Evolutionary conservation across 176 grass and related monocot species (phyloP), one percentile per base, ranked within the genome.

Genomic region (Luzula sylvatica): DNA sequence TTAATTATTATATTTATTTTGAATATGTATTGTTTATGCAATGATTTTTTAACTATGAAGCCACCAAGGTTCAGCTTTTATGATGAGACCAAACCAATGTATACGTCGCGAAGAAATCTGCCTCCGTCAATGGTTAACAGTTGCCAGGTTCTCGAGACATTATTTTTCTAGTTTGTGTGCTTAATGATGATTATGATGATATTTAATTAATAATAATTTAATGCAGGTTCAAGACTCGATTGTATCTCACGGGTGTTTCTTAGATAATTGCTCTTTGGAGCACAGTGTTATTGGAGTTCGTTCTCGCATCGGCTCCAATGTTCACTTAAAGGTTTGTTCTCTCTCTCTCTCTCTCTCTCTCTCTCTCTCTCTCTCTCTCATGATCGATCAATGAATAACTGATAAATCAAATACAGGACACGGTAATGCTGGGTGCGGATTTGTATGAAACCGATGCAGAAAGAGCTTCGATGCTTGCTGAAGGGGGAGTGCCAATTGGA

Each of bases 31-130:
- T 69, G 20, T 58, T 25, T 18, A 18, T 32, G 5, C 20, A 8
- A 44, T 64, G 24, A 53, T 49, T 42, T 66, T 41, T n/a, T n/a
- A n/a, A n/a, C n/a, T n/a, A n/a, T n/a, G 38, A 69, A 96, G 90
- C 84, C 90, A 67, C 71, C 90, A 60, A 66, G 50, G 51, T 88
- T 95, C 67, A 96, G 84, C 55, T 96, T 96, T 58, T 88, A 95
- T 42, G 84, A 89, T 52, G 81, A 74, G 58, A 49, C 56, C 24
- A 84, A 89, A 72, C 80, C 90, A 59, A 89, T 82, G 77, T 88
- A 85, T 54, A 89, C 83, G 52, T 88, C 80, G 50, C 58, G 73
- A 20, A 78, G 83, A 85, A 88, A 88, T 67, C 67, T 95, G 24
- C 89, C 83, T 47, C 90, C 90, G 12, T 81, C 90, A 41, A 85